Percentiles rank a stretch among this genome's conserved stretches.
Conservation (phyloP, 2,329 filamentous ascomycete species). For the Hymenoscyphus linearis region DNA sequence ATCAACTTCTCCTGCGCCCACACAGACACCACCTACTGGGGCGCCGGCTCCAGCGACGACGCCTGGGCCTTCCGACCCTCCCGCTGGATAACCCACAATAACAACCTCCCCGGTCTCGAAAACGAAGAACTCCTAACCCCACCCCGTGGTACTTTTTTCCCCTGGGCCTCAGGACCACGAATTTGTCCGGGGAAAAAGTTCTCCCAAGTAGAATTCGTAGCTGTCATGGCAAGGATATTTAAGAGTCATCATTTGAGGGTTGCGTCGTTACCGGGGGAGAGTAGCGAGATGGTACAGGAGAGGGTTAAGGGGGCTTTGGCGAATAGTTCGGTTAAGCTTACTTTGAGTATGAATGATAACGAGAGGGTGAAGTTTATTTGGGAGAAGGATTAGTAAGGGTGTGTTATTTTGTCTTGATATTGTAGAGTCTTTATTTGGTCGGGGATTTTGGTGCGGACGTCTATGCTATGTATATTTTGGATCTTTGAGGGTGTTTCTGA, state of each 20-base stretch:
- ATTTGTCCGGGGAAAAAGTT: conserved; percentile 15
- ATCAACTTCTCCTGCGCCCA: conserved; percentile 11
- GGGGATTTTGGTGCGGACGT: too few relatives aligned
- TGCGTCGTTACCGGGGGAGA: neutral
- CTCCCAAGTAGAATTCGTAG: conserved; percentile 15
- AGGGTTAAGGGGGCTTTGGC: neutral
- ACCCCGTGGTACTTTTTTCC: conserved; percentile 1
- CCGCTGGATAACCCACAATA: conserved; percentile 7
- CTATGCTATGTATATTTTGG: too few relatives aligned
- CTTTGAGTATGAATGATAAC: neutral
- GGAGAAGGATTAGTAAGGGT: neutral
- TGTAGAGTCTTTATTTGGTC: too few relatives aligned
- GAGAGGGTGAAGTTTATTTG: neutral
- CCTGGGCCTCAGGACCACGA: conserved; percentile 11
- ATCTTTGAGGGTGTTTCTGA: too few relatives aligned
- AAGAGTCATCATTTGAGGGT: conserved; percentile 2
- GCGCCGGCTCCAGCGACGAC: neutral
- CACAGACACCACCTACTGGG: conserved; percentile 9
- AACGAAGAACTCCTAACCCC: conserved; percentile 5
- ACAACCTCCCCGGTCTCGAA: neutral
- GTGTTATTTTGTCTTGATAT: too few relatives aligned
- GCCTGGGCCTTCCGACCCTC: conserved; percentile 6
- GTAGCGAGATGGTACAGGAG: neutral
- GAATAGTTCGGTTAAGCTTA: neutral
- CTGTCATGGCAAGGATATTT: conserved; percentile 10